Evolutionary conservation across 371 early-diverging fungal species (phyloP), one percentile per base, ranked within the genome.

Genomic region (Mortierella sp.): DNA sequence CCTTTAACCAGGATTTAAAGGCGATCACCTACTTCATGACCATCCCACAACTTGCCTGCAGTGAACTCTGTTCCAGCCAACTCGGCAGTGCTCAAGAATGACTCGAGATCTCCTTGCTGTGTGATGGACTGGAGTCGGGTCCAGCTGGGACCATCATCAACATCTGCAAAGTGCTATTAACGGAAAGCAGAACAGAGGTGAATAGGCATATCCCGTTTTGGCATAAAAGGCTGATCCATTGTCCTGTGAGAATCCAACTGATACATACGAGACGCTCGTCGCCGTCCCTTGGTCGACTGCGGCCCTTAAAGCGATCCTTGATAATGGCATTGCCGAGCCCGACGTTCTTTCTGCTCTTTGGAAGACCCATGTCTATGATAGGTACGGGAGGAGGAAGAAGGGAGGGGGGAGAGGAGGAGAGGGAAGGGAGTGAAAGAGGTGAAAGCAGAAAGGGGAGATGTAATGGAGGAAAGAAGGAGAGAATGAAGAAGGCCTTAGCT

Each of bases 51-150:
- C 67, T 78, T 83, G 87, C 92, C 94, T 54, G 98, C 97, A 14
- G 96, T 94, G 74, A 98, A 98, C 63, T 96, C 96, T 24, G 96
- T 96, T 46, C 93, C 98, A 6, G 96, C 96, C 61, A 98, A 85
- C 59, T 93, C 90, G 6, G 99, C 99, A n/a, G 96, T 95, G 67
- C 86, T 89, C 67, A 98, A 83, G 78, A 98, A 97, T 28, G 94
- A 96, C 48, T 98, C 97, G 9, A 98, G 84, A 85, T 98, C 97
- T 48, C 95, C 92, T 78, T 98, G 96, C 73, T 97, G 93, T 19
- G 98, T 98, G 63, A 98, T 92, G 61, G 97, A 96, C 80, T 94
- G 94, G 85, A 97, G 90, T 62, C 91, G 90, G 25, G 88, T 87
- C 94, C 95, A 94, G 44, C 87, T 87, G 7, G 92, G 88, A 19